Conservation (phyloP, 306 rosid genomes). For the Casuarina equisetifolia region DNA sequence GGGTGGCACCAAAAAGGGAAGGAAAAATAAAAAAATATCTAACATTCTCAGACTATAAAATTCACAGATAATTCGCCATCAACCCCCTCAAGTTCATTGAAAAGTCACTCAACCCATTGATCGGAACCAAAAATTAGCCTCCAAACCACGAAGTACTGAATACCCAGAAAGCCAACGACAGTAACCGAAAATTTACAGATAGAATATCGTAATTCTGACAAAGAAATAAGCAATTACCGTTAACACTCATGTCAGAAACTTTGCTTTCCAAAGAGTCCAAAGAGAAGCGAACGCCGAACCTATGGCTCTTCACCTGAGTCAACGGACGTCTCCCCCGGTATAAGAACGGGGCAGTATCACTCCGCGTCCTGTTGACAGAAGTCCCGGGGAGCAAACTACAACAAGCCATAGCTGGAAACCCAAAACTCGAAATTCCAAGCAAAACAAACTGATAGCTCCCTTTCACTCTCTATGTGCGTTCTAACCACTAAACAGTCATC, state of each 20-base stretch:
- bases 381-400: constrained; percentile 52
- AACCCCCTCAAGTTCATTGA: background rate
- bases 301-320: constrained; percentile 31
- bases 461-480: background rate
- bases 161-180: constrained; percentile 17
- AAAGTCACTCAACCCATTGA: background rate
- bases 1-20: too few relatives aligned
- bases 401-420: constrained; percentile 56
- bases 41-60: background rate
- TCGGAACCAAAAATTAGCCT: background rate
- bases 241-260: constrained; percentile 87
- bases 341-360: constrained; percentile 29
- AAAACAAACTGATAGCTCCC: constrained; percentile 13
- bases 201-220: background rate
- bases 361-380: constrained; percentile 41
- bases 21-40: background rate
- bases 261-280: constrained; percentile 80
- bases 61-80: background rate
- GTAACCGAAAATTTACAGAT: background rate
- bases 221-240: constrained; percentile 45
- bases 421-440: background rate
- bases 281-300: constrained; percentile 58
- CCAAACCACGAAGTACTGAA: background rate
- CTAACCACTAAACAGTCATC: background rate
- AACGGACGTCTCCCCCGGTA: constrained; percentile 37